phyloP scores from a whole-genome alignment of 2,329 filamentous ascomycete genomes.

The Cercospora citrullina region DNA sequence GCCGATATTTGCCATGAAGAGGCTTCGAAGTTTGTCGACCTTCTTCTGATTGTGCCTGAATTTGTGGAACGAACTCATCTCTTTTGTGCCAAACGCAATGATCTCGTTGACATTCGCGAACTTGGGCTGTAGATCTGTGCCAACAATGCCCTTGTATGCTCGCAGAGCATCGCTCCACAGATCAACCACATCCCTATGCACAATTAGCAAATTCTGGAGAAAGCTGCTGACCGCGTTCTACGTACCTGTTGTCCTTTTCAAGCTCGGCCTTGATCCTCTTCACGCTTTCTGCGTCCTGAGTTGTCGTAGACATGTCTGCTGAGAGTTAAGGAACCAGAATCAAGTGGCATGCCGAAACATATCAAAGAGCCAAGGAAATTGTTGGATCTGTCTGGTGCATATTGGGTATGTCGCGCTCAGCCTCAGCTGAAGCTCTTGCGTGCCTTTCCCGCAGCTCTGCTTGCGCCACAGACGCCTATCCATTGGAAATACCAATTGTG shows the following conservation, averaged over 20 bases:
- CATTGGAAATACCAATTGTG: not conserved
- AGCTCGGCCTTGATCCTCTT: conserved; percentile 10
- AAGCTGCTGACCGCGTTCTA: not conserved
- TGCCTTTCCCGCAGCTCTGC: not conserved
- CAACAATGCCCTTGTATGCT: conserved; percentile 13
- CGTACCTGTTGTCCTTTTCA: conserved; percentile 11
- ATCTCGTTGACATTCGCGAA: conserved; percentile 11
- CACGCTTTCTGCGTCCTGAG: not conserved
- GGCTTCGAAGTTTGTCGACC: conserved; percentile 11
- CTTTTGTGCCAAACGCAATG: conserved; percentile 4
- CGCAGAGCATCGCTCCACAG: conserved; percentile 14
- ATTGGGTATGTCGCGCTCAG: not conserved
- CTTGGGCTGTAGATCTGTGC: conserved; percentile 11
- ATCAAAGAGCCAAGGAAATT: not conserved
- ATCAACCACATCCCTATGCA: conserved; percentile 9
- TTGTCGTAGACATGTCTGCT: not conserved
- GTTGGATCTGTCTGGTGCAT: not conserved
- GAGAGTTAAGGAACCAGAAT: not conserved
- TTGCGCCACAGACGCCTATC: not conserved
- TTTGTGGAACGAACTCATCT: conserved; percentile 10
- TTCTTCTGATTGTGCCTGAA: conserved; percentile 15
- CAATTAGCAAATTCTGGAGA: not conserved
- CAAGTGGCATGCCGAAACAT: not conserved
- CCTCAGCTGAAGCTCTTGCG: conserved; percentile 1
- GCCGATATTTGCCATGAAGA: conserved; percentile 12